Base-by-base conservation (phyloP, 2,329 filamentous ascomycete species). In the Microthyrium microscopicum region DNA sequence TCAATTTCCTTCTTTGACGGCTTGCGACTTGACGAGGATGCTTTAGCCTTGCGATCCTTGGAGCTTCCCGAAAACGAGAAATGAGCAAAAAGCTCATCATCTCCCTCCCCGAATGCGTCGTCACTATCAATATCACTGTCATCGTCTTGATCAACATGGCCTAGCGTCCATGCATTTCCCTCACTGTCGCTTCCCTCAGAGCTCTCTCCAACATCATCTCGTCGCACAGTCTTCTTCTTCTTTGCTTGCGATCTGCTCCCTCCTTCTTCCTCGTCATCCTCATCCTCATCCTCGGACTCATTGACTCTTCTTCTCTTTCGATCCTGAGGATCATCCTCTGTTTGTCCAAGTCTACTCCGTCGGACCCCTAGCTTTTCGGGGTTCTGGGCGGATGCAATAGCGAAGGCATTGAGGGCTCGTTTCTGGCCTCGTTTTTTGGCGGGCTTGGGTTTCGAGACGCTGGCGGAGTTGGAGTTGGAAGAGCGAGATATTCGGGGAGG, bases 91-190 rank as follows among this genome's bases (percentile, higher is more conserved):
- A 67, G 69, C 50, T 92, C 85, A 47, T 89, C 76, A 47, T 93
- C 85, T 46, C 81, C 89, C 42, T 81, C 76, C 3, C 83, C 81
- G 62, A 93, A 83, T 2, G 87, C 85, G 46, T 91, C 82, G 49
- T 80, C 75, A 42, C 70, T 77, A 49, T 80, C 74, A 36, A 81
- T 59, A 40, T 77, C 73, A 35, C 68, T 73, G 45, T 80, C 76
- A 40, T 77, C 66, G 34, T 77, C 73, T 28, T 67, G 70, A 31
- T 67, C 69, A 16, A 76, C 71, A 30, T 73, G 60, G 18, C 85
- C 84, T 32, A 92, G 62, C 31, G 68, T 75, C 83, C 83, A 93
- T 47, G 80, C 73, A 46, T 91, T 80, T 16, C 83, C 84, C 39
- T 85, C 80, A 39, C 77, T 82, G 48, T 93, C 85, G 44, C 77